Evolutionary conservation across 2,329 filamentous ascomycete species (phyloP), one percentile per base, ranked within the genome.

Genomic region (Ophiostoma sp.): DNA sequence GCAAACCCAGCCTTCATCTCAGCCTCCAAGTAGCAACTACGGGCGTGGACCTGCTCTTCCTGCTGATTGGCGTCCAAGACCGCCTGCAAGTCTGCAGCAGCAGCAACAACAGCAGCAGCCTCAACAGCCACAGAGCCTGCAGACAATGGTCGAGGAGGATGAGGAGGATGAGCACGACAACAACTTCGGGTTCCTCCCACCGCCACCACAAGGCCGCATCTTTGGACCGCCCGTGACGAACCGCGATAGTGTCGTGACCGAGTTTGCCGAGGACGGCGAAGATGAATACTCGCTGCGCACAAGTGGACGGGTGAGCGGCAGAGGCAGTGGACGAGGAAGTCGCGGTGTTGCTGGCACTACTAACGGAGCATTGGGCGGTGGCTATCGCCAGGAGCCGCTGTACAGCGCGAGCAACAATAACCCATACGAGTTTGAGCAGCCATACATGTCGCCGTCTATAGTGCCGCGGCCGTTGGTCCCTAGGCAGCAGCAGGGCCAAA

Each of bases 251-350:
- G 77, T 81, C 68, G 76, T 84, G 71, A 81, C 83, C 8, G 79
- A 86, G 75, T 82, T 85, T 69, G 83, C 85, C 70, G 80, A 85
- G 75, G 81, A 84, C 72, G 76, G 82, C 69, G 76, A 79, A 73
- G 70, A 73, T 72, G 49, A 67, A 36, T 45, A 66, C 67, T 36
- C 67, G 49, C 18, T 62, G 41, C 16, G 40, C 11, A 45, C 16
- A 3, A 58, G n/a, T 18, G 27, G 52, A n/a, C 49, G 41, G 4
- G 36, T 27, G 2, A 9, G 60, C n/a, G 60, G 60, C 2, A 38
- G 60, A 1, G 16, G 27, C 6, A 45, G 36, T 27, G 27, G 27
- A 27, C 27, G 27, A 27, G 12, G 11, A 14, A 36, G 42, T 38
- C 52, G 27, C 18, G 11, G 16, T 6, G 16, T 5, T 9, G 16